Evolutionary conservation across 306 rosid genomes (phyloP), one percentile per base, ranked within the genome.

Genomic region (Vachellia collinsii): DNA sequence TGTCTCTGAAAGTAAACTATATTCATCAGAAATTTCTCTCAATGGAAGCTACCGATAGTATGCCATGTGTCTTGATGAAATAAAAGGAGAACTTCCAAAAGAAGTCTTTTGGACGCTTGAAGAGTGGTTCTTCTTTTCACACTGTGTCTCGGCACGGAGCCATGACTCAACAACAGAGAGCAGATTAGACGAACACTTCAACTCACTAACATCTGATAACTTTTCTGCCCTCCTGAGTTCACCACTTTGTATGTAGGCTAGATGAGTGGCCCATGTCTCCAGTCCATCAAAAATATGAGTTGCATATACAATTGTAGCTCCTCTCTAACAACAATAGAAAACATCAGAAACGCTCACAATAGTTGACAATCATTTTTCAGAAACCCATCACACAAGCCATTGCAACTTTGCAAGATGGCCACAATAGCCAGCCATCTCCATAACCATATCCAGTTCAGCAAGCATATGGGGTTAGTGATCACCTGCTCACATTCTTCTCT

Each of bases 401-500:
- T 38, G 61, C 75, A 72, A 77, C 77, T 48, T 72, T 38, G 61
- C 75, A 72, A 77, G 56, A 72, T 77, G 82, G 71, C 75, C 51
- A 58, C 42, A 76, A 13, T 37, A 76, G 68, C 65, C 81, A n/a
- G 44, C 44, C 77, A 25, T 59, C 16, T 23, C 48, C 48, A 58
- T 62, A 67, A 6, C 68, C 53, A 43, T 38, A 23, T 62, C 50
- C 58, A 54, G 77, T 6, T 81, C 77, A 76, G 44, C 43, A 67
- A 62, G 78, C 66, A 82, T 58, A 83, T 66, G 77, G 76, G 70
- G 29, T 39, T 68, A 68, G 78, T 77, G 83, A 79, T 81, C 87
- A 95, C 98, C 99, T 90, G 93, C n/a, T 93, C 93, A 53, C 99
- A 95, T 88, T 95, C 99, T 90, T 93, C 97, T 88, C 68, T 91